Evolutionary conservation across 2,329 filamentous ascomycete species (phyloP), one percentile per base, ranked within the genome.

Genomic region (Fusarium goolgardi): DNA sequence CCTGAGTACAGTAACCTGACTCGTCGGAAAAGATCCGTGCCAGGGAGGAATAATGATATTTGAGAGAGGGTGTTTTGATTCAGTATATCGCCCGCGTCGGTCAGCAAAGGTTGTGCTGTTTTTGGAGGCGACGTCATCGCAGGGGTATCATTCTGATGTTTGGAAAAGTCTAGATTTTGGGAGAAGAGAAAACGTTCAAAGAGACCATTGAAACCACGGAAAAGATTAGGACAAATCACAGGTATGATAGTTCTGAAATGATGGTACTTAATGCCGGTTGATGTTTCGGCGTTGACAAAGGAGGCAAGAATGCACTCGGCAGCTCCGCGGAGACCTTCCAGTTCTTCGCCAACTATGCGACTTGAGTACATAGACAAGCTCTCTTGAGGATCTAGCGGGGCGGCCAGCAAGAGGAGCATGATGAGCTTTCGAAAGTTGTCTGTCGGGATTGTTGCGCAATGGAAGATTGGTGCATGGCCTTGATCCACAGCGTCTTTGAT

Each of bases 161-260:
- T 88, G 4, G 86, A 87, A 53, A 92, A 85, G 69, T 92, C 88
- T 23, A 93, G 81, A 67, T 90, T 89, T 71, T 89, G 90, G 27
- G 89, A 90, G 71, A 93, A 94, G 27, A 93, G 83, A 69, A 94
- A 93, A 74, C 90, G 89, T 68, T 92, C 90, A 75, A 93, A 93
- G 2, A 94, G 79, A 1, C 88, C 84, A 65, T 86, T 88, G 65
- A 93, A 85, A 0, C 90, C 88, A 54, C 85, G 81, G 73, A 94
- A 92, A 1, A 94, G 78, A 71, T 87, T 88, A 2, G 90, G 90
- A 53, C 90, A 83, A 45, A 85, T 85, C 32, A 82, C 79, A 12
- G 87, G 85, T 55, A 91, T 80, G 32, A 90, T 83, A 8, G 80
- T 79, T 73, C 85, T 84, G 78, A 91, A 92, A 39, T 85, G 85